Base-by-base conservation (phyloP, 768 basidiomycete genomes). In the Agaricus blazei region DNA sequence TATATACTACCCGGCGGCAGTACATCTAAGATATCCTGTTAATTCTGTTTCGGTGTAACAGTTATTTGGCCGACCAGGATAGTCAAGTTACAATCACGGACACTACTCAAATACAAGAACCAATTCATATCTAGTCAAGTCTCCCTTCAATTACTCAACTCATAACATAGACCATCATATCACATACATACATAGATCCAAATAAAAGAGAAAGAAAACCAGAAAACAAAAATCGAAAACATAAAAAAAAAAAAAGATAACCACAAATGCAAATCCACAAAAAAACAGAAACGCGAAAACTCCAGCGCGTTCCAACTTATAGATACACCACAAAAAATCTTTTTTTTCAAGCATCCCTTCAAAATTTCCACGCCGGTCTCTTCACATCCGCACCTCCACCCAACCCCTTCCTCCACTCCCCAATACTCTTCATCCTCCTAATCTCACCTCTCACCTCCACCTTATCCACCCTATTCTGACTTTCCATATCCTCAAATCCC, bases 401-500 rank as follows among this genome's bases (percentile, higher is more conserved):
- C 51, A 52, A 26, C 6, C 37, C 46, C 46, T 54, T 54, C 37
- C 45, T 54, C 53, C 53, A 54, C 45, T 54, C 54, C 11, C 42
- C 54, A 41, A 48, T 31, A 26, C 54, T 55, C 48, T 46, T 47
- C 52, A 46, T 57, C 38, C 60, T 61, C 49, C 59, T 65, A 56
- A 51, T 54, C 34, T 56, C 66, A 52, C 69, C 66, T 52, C 69
- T 65, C 63, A 68, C 66, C 64, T 72, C 50, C 42, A 63, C 63
- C 5, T 51, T 53, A 55, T 59, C 68, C 56, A 60, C 62, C 48
- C 61, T 64, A 38, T 61, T 66, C 56, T 57, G 56, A 51, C 49
- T 64, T 47, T 62, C 63, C 63, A 74, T 68, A 23, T 73, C 71
- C 60, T 90, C 87, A 62, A 83, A 91, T 29, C 72, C 77, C 65